Evolutionary conservation across 2,329 filamentous ascomycete species (phyloP).

Genomic region (Zymoseptoria ardabiliae): DNA sequence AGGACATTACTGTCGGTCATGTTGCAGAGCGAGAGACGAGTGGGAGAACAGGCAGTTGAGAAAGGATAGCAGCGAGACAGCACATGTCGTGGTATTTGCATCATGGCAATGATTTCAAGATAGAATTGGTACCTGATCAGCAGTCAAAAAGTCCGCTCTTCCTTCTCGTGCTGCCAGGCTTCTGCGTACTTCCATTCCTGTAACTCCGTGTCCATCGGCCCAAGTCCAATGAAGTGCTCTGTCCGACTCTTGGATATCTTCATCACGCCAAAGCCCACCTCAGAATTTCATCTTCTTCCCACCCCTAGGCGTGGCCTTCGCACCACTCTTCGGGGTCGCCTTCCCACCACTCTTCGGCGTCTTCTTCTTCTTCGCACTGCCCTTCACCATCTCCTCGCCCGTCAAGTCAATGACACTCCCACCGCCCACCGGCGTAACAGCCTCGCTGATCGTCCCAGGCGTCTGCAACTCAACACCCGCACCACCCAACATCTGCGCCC

Average conservation of each 20-base stretch:
- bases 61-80: too few relatives aligned
- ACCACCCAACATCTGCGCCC: neutral
- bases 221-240: too few relatives aligned
- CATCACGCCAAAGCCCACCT: neutral
- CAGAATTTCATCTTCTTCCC: neutral
- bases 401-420: neutral
- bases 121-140: too few relatives aligned
- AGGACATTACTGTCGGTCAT: too few relatives aligned
- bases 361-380: neutral
- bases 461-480: constrained; percentile 4
- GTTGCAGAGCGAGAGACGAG: too few relatives aligned
- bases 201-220: too few relatives aligned
- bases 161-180: too few relatives aligned
- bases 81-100: too few relatives aligned
- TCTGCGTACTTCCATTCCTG: too few relatives aligned
- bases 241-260: neutral
- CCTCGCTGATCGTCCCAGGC: constrained; percentile 17
- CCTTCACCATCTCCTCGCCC: neutral
- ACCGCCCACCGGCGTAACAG: constrained; percentile 13
- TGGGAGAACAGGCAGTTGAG: too few relatives aligned
- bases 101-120: too few relatives aligned
- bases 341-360: neutral
- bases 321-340: neutral
- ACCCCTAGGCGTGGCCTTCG: neutral
- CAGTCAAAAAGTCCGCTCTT: too few relatives aligned